Base-by-base conservation (phyloP, 768 basidiomycete species). In the Tulasnella sp. region DNA sequence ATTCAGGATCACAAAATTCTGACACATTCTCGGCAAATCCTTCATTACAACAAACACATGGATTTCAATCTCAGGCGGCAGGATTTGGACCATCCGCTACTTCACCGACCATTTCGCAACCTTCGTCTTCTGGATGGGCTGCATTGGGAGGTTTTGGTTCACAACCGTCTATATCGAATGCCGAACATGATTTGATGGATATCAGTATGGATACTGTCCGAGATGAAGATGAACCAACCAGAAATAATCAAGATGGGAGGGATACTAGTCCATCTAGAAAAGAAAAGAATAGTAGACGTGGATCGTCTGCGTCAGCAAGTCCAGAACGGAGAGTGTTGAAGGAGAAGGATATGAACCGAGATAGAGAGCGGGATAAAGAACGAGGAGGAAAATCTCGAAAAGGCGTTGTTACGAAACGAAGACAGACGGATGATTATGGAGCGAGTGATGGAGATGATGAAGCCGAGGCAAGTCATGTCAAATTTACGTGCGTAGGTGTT, bases 151-250 rank as follows among this genome's bases (percentile, higher is more conserved):
- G n/a, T n/a, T n/a, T n/a, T n/a, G n/a, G n/a, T n/a, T n/a, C n/a
- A n/a, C n/a, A n/a, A n/a, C n/a, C n/a, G n/a, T n/a, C n/a, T n/a
- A n/a, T n/a, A n/a, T n/a, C n/a, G n/a, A n/a, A n/a, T n/a, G n/a
- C n/a, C n/a, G 56, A 53, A 12, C 53, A 72, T 37, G 45, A 52
- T 27, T 49, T 53, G 19, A 62, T 59, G 27, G 62, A 67, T 35
- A 48, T 54, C 13, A 69, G 69, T 34, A 64, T 59, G 13, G 70
- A 68, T 41, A 68, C 62, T 25, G 66, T 73, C 48, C 71, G 71
- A 57, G 71, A 83, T 50, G 74, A 75, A 58, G 74, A 70, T 62
- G 63, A 71, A 51, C 68, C 66, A 48, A 66, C 57, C 29, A 47
- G 19, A 37, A 22, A 33, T 15, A 53, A 48, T 22, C 37, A 53